These are phyloP conservation scores for Serendipita sp. DNA, from an alignment of 768 basidiomycete species.

Conservation along the genomic window DNA sequence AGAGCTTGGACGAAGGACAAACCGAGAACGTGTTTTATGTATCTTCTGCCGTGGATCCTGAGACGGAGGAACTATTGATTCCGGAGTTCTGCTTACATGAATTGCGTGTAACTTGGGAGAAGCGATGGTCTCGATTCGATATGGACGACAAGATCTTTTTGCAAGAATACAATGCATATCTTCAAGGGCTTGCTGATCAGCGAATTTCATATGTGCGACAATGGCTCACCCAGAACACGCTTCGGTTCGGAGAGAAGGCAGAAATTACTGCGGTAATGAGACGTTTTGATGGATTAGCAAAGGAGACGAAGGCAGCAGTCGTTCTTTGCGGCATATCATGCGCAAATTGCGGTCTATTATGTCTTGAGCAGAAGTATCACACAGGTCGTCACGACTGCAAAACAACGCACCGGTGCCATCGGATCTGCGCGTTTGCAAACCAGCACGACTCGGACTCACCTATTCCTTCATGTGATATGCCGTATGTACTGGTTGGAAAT, in stretches of 20 bases:
- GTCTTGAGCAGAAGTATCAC: conserved; percentile 33
- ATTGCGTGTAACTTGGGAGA: background rate
- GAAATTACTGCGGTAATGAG: conserved; percentile 32
- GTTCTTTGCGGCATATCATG: conserved; percentile 39
- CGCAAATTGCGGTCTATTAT: conserved; percentile 31
- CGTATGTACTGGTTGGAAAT: too few relatives aligned
- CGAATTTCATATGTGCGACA: conserved; percentile 33
- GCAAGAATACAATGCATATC: conserved; percentile 22
- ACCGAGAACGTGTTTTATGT: background rate
- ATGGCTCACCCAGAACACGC: conserved; percentile 37
- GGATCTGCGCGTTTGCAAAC: conserved; percentile 29
- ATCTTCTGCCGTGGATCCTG: background rate
- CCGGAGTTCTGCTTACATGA: background rate
- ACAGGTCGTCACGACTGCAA: conserved; percentile 33
- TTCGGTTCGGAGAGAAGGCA: conserved; percentile 31
- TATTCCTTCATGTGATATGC: conserved; percentile 28
- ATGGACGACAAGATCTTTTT: conserved; percentile 30
- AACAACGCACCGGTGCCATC: conserved; percentile 33
- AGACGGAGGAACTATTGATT: background rate
- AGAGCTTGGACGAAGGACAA: background rate
- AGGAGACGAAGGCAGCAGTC: conserved; percentile 32
- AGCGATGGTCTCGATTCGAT: conserved; percentile 18
- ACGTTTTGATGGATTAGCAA: conserved; percentile 26
- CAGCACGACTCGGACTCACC: conserved; percentile 20
- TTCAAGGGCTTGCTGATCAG: conserved; percentile 26